These are phyloP conservation scores for Coniochaeta sp. DNA, from an alignment of 2,329 filamentous ascomycete genomes.

Conservation along the genomic window DNA sequence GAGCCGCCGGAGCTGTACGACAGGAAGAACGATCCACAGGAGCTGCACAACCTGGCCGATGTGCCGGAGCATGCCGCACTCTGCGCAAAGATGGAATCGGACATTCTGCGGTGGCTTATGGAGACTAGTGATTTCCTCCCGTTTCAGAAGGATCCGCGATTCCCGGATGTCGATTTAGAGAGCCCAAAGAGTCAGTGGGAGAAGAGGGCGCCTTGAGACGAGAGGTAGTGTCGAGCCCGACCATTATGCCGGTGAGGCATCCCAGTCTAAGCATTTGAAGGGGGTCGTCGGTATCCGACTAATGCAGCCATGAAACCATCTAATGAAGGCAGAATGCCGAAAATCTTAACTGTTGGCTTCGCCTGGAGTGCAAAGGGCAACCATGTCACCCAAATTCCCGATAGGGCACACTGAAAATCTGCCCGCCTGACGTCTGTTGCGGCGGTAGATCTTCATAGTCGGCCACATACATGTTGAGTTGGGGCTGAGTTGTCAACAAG, in stretches of 20 bases:
- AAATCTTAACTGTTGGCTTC: neutral
- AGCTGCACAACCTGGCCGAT: constrained; percentile 30
- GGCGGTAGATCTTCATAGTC: neutral
- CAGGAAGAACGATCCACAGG: constrained; percentile 25
- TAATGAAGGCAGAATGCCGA: neutral
- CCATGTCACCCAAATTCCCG: neutral
- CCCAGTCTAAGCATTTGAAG: neutral
- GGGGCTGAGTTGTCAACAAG: neutral
- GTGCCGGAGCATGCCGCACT: constrained; percentile 15
- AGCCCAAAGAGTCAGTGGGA: constrained; percentile 12
- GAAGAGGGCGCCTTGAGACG: neutral
- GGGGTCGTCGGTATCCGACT: neutral
- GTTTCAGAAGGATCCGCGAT: constrained; percentile 24
- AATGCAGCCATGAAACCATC: neutral
- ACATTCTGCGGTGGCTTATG: constrained; percentile 29
- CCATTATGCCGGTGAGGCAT: neutral
- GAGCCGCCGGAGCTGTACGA: constrained; percentile 36
- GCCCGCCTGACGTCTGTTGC: neutral
- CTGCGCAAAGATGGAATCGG: constrained; percentile 18
- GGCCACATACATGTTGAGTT: neutral
- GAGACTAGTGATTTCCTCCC: constrained; percentile 26
- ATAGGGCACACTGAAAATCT: neutral
- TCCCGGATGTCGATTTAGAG: constrained; percentile 25
- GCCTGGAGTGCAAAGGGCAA: neutral
- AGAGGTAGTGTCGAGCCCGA: neutral